Conservation (phyloP, 1,139 yeast species). For the Saccharomyces hybrid region DNA sequence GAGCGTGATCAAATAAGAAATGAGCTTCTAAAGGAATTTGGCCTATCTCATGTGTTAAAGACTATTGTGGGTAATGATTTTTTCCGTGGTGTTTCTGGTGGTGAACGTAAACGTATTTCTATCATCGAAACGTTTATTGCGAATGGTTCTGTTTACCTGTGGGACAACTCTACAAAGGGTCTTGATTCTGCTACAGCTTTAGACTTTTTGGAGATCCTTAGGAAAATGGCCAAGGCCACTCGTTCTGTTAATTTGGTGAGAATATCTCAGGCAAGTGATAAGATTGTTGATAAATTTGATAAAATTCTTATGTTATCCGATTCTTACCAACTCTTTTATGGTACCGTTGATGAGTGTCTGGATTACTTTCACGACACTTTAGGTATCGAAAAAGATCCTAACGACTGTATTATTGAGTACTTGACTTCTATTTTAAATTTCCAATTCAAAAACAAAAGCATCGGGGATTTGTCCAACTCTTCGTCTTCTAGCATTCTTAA, state of each 20-base stretch:
- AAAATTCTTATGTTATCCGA: conserved; percentile 40
- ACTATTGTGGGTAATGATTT: conserved; percentile 40
- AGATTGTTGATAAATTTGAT: conserved; percentile 41
- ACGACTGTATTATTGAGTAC: conserved; percentile 49
- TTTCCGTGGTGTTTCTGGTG: conserved; percentile 41
- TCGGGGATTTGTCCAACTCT: background rate
- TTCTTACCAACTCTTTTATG: conserved; percentile 42
- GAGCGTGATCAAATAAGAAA: conserved; percentile 35
- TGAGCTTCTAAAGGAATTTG: conserved; percentile 36
- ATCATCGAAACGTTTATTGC: conserved; percentile 44
- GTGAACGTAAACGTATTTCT: conserved; percentile 41
- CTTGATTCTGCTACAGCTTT: conserved; percentile 44
- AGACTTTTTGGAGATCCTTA: conserved; percentile 41
- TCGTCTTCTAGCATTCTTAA: background rate
- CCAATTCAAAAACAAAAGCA: conserved; percentile 8
- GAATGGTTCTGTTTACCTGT: conserved; percentile 41
- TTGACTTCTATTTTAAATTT: conserved; percentile 47
- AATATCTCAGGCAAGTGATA: conserved; percentile 47
- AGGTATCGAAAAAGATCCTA: conserved; percentile 43
- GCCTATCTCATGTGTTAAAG: conserved; percentile 36
- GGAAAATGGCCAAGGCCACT: conserved; percentile 38
- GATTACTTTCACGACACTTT: conserved; percentile 37
- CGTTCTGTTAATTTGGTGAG: conserved; percentile 42
- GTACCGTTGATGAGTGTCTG: conserved; percentile 37
- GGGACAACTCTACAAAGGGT: conserved; percentile 54